Conservation (phyloP, 208 protist species). For the Crithidia brevicula region DNA sequence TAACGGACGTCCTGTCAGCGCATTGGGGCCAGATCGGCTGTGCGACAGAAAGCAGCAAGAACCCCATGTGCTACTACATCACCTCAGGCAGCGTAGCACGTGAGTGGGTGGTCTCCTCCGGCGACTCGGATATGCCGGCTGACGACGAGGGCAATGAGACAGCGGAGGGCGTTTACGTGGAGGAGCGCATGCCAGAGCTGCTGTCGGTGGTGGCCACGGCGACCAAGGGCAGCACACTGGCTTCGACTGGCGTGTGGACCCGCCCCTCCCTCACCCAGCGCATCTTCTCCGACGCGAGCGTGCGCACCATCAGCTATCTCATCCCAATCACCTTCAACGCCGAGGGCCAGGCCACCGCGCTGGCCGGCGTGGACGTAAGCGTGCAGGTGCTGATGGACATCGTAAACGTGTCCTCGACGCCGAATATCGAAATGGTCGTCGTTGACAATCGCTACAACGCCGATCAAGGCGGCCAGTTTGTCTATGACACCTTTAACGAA, state of each 20-base stretch:
- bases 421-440: slow-evolving; percentile 49
- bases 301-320: slow-evolving; percentile 41
- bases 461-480: slow-evolving; percentile 40
- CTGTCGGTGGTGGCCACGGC: slow-evolving; percentile 16
- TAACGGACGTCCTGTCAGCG: not conserved
- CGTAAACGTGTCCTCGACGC: slow-evolving; percentile 33
- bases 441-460: slow-evolving; percentile 39
- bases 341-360: slow-evolving; percentile 19
- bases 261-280: slow-evolving; percentile 16
- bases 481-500: slow-evolving; percentile 49
- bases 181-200: slow-evolving; percentile 28
- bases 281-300: slow-evolving; percentile 20
- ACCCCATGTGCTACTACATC: slow-evolving; percentile 32
- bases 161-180: slow-evolving; percentile 16
- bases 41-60: slow-evolving; percentile 18
- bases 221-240: slow-evolving; percentile 25
- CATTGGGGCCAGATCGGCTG: slow-evolving; percentile 54
- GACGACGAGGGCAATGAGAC: slow-evolving; percentile 3
- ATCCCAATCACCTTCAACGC: slow-evolving; percentile 39
- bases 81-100: slow-evolving; percentile 7
- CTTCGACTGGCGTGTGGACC: slow-evolving; percentile 38
- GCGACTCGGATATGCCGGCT: not conserved
- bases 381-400: slow-evolving; percentile 32
- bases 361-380: slow-evolving; percentile 47
- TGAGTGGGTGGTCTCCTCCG: slow-evolving; percentile 17